A percentile compares a stretch with the other conserved stretches of the same genome.
phyloP scores from a whole-genome alignment of 805 yeast genomes.

The Wickerhamiella cacticola region DNA sequence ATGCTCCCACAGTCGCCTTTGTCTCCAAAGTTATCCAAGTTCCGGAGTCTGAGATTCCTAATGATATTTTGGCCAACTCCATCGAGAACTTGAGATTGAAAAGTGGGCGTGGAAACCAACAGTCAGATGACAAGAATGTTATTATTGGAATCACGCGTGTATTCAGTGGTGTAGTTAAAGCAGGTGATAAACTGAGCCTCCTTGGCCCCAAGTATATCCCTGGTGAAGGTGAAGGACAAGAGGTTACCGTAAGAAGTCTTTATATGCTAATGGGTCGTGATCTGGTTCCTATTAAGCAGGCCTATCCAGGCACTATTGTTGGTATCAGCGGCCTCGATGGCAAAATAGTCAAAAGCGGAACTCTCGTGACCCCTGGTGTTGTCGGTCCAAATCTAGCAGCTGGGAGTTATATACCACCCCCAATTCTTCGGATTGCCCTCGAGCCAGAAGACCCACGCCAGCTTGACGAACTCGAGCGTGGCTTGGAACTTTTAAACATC shows the following conservation, averaged over 20 bases:
- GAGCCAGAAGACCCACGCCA: constrained; percentile 85
- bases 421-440: constrained; percentile 89
- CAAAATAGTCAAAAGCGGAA: constrained; percentile 73
- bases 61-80: constrained; percentile 32
- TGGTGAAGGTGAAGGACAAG: constrained; percentile 37
- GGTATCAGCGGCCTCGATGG: constrained; percentile 89
- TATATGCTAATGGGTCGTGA: constrained; percentile 90
- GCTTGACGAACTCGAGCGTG: constrained; percentile 61
- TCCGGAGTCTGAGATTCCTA: constrained; percentile 70
- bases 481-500: constrained; percentile 62
- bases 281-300: constrained; percentile 57
- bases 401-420: constrained; percentile 62
- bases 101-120: constrained; percentile 22
- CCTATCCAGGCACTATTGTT: constrained; percentile 90
- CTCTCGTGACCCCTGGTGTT: constrained; percentile 46
- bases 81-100: constrained; percentile 21
- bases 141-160: constrained; percentile 81
- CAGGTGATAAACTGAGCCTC: constrained; percentile 64
- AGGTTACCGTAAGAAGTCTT: constrained; percentile 52
- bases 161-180: constrained; percentile 67
- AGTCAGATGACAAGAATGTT: constrained; percentile 40
- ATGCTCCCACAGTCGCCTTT: constrained; percentile 59
- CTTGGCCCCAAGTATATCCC: constrained; percentile 86
- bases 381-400: constrained; percentile 69
- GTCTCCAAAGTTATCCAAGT: constrained; percentile 83